phyloP scores from a whole-genome alignment of 768 basidiomycete genomes.

The Hortiboletus flavorubellus region DNA sequence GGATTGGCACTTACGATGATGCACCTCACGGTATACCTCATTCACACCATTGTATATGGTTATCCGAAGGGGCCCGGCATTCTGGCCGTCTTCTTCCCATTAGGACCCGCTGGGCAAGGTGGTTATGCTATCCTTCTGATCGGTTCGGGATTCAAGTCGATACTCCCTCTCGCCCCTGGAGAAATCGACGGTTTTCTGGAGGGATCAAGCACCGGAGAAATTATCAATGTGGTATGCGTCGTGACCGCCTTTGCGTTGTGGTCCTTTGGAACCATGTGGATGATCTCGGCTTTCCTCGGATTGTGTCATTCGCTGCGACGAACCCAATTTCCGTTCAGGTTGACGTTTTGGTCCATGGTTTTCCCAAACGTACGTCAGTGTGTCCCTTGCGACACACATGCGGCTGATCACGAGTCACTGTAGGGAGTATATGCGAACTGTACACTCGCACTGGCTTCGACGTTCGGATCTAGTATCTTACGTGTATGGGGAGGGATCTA shows the following conservation, averaged over 20 bases:
- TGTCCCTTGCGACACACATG: background rate
- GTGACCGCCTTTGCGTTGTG: slow-evolving; percentile 52
- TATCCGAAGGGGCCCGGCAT: slow-evolving; percentile 46
- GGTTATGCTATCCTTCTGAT: slow-evolving; percentile 55
- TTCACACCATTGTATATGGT: slow-evolving; percentile 56
- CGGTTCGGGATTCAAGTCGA: slow-evolving; percentile 44
- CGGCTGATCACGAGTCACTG: background rate
- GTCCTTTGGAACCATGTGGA: slow-evolving; percentile 63
- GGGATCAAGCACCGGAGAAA: slow-evolving; percentile 33
- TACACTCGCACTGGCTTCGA: slow-evolving; percentile 48
- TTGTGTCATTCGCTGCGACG: slow-evolving; percentile 42
- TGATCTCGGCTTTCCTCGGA: slow-evolving; percentile 52
- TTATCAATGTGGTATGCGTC: slow-evolving; percentile 45
- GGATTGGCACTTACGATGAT: slow-evolving; percentile 61
- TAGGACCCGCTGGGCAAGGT: slow-evolving; percentile 71
- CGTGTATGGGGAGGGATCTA: slow-evolving; percentile 57
- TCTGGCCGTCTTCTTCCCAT: slow-evolving; percentile 65
- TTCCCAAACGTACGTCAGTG: slow-evolving; percentile 58
- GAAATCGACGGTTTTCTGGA: slow-evolving; percentile 35
- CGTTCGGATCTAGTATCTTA: slow-evolving; percentile 53
- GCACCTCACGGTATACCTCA: slow-evolving; percentile 62
- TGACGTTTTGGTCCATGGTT: slow-evolving; percentile 65
- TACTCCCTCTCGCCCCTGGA: slow-evolving; percentile 35
- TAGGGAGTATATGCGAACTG: slow-evolving; percentile 68
- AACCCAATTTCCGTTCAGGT: slow-evolving; percentile 45